A percentile compares a stretch with the other conserved stretches of the same genome.
Conservation (phyloP, 2,329 filamentous ascomycete genomes). For the Ophiostoma ulmi region DNA sequence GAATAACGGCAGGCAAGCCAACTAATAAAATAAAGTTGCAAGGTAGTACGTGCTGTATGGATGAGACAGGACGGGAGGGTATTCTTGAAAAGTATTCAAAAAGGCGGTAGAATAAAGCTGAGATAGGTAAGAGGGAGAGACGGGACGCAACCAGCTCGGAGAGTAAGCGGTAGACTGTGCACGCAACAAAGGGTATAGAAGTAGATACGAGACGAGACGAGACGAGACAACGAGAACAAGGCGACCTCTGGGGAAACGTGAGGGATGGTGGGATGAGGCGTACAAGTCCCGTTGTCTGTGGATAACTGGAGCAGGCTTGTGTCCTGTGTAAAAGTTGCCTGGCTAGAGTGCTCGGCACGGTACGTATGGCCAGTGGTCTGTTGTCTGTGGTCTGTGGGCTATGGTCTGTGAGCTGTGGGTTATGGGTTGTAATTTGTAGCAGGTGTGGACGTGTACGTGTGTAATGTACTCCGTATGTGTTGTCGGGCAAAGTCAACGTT, state of each 20-base stretch:
- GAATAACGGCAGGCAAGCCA: constrained; percentile 1
- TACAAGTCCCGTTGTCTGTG: constrained; percentile 8
- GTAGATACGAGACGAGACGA: neutral
- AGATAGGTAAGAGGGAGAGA: neutral
- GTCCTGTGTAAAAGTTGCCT: neutral
- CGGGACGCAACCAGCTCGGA: neutral
- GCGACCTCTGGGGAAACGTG: constrained; percentile 3
- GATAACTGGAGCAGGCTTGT: neutral
- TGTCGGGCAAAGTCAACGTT: constrained; percentile 7
- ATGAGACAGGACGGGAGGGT: neutral
- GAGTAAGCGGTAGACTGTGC: neutral
- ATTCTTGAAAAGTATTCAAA: constrained; percentile 1
- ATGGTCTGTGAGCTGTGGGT: neutral
- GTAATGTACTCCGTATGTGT: neutral
- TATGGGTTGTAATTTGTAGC: neutral
- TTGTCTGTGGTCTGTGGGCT: neutral
- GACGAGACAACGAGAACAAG: neutral
- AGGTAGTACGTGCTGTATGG: constrained; percentile 9
- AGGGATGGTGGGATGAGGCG: constrained; percentile 4
- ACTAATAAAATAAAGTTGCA: neutral
- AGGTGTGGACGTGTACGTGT: neutral
- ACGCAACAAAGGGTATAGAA: neutral
- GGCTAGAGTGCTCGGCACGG: neutral
- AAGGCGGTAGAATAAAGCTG: neutral
- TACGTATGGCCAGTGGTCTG: neutral